Evolutionary conservation across 2,329 filamentous ascomycete genomes (phyloP), one percentile per base, ranked within the genome.

Genomic region (Fusarium proliferatum): DNA sequence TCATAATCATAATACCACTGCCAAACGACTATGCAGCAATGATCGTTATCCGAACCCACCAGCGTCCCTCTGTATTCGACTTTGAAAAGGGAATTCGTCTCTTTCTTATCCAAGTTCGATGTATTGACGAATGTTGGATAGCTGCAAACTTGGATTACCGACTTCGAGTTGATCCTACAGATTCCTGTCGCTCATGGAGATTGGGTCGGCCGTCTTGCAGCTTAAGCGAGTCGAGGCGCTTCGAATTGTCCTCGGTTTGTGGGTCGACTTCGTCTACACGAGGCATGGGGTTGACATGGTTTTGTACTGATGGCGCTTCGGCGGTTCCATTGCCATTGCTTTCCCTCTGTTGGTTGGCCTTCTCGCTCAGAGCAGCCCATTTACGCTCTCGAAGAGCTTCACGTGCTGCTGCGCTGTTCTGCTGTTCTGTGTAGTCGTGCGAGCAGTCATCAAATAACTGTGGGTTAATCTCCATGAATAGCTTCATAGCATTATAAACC

Each of bases 381-480:
- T 96, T 95, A 75, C 91, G 91, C 82, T 97, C 92, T 74, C 96
- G 91, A 72, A 91, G 88, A 73, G 92, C 91, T 82, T 98, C 93
- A 63, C 95, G 91, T 68, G 94, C 90, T n/a, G 93, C 91, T 7
- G 95, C 94, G 72, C 90, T 96, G 83, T 97, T 97, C 84, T 98
- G 96, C 79, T 96, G 93, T 82, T 98, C 96, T 9, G 95, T 97
- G 84, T 99, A 99, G 74, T 98, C 95, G 80, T 98, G 96, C 41
- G 96, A 98, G 84, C 96, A 99, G 81, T 99, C 96, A 78, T 99
- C 96, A 79, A 99, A 99, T 28, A 99, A 89, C 82, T 98, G 95
- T 15, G 96, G 96, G 82, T 98, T 98, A 79, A 99, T 98, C 82
- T 99, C 96, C 96, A 99, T 99, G 84, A 99, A 99, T 42, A 99